Evolutionary conservation across 257 asterid species (phyloP), one percentile per base, ranked within the genome.

Genomic region (Forsythia viridissima): DNA sequence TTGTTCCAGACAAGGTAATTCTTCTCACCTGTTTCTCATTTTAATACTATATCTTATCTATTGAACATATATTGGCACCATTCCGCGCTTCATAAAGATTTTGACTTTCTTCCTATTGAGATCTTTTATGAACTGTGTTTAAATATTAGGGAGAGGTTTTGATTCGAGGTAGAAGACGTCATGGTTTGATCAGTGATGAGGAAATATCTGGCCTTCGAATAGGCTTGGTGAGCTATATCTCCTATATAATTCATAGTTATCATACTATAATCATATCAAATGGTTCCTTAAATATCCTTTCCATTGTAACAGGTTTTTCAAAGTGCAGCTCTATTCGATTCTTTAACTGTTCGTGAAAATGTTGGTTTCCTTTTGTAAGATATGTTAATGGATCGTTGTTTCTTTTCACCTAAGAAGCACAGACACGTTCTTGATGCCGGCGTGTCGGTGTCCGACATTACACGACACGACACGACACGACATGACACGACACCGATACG

Each of bases 241-340:
- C 10, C 8, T 20, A 79, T 65, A 72, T 59, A 55, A 73, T 70
- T 70, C 69, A 76, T 21, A 71, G 70, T 13, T 77, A 37, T 48
- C n/a, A 36, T 70, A 51, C 71, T 83, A 48, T 30, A 30, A 82
- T 81, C 75, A 30, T 80, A 55, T 76, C 80, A 65, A 44, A 59
- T 74, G 70, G 81, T 78, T 80, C 81, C 40, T 78, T 83, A 70
- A 74, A 71, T 76, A 44, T 80, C 71, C 85, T 73, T 76, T 73
- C 72, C 51, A 61, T 59, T 76, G 72, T 82, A 34, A 89, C 96
- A 95, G 99, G 97, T 96, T 74, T 96, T 96, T 80, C 99, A 96
- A 85, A 96, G 99, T 86, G 97, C 98, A 40, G 99, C 99, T 4
- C 98, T 96, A 81, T 93, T 96, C 80, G 98, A 96, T 91, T 96